phyloP scores from a whole-genome alignment of 2,329 filamentous ascomycete genomes.

The Taxawa tesnikishii region DNA sequence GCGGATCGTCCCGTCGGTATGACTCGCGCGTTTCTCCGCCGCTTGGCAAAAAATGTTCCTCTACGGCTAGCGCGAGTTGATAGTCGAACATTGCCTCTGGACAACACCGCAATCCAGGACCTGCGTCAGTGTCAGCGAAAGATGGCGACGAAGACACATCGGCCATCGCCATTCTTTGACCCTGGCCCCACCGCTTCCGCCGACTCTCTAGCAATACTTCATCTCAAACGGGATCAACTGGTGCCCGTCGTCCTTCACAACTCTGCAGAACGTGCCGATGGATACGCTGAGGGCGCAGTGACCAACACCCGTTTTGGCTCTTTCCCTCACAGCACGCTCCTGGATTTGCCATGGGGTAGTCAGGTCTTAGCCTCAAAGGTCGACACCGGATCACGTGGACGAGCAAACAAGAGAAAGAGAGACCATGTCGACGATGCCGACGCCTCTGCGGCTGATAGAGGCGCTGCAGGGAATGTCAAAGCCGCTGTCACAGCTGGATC shows the following conservation, averaged over 20 bases:
- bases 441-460: slow-evolving; percentile 12
- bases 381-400: slow-evolving; percentile 79
- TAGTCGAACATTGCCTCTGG: too few relatives aligned
- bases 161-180: slow-evolving; percentile 64
- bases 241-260: slow-evolving; percentile 52
- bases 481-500: slow-evolving; percentile 42
- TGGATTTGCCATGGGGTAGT: slow-evolving; percentile 76
- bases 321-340: slow-evolving; percentile 37
- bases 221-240: slow-evolving; percentile 78
- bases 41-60: too few relatives aligned
- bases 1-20: too few relatives aligned
- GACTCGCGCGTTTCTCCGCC: too few relatives aligned
- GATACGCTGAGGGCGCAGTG: slow-evolving; percentile 31
- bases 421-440: slow-evolving; percentile 28
- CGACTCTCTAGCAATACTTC: slow-evolving; percentile 66
- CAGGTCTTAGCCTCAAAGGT: slow-evolving; percentile 84
- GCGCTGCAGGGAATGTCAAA: slow-evolving; percentile 26
- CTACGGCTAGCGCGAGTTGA: too few relatives aligned
- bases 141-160: slow-evolving; percentile 4
- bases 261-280: slow-evolving; percentile 26
- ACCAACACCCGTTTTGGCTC: slow-evolving; percentile 92
- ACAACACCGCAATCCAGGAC: not conserved
- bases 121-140: not conserved
- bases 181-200: slow-evolving; percentile 50
- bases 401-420: slow-evolving; percentile 41